Evolutionary conservation across 345 rosid species (phyloP).

Genomic region (Zanthoxylum bungeanum): DNA sequence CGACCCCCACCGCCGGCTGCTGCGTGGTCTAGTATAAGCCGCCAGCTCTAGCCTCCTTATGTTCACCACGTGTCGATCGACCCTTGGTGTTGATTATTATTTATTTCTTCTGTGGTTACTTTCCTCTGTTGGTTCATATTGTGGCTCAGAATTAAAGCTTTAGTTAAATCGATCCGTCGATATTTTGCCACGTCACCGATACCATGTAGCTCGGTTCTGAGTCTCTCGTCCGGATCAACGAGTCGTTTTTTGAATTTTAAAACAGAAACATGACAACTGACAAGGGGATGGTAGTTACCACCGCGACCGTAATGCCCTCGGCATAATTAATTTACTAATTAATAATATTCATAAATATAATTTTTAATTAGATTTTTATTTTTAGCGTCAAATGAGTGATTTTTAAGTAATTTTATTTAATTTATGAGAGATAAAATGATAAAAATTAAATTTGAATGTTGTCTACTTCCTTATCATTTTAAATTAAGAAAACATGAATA

Average conservation of each 20-base stretch:
- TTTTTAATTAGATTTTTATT: too few species aligned
- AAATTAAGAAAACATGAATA: too few species aligned
- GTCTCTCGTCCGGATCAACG: not conserved
- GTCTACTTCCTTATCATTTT: too few species aligned
- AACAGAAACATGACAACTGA: not conserved
- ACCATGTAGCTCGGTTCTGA: not conserved
- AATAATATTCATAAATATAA: too few species aligned
- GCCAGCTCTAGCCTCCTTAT: not conserved
- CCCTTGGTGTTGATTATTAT: not conserved
- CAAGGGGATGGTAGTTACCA: not conserved
- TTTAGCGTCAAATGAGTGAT: too few species aligned
- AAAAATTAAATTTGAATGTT: too few species aligned
- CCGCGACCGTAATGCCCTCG: not conserved
- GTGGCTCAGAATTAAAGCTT: slow-evolving; percentile 4
- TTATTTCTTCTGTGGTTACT: not conserved
- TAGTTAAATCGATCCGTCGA: not conserved
- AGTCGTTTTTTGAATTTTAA: slow-evolving; percentile 5
- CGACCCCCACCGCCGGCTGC: slow-evolving; percentile 9
- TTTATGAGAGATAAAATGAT: too few species aligned
- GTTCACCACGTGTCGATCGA: not conserved
- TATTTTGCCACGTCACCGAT: slow-evolving; percentile 4
- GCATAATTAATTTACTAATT: not conserved
- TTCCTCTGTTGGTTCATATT: not conserved
- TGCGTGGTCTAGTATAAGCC: slow-evolving; percentile 8
- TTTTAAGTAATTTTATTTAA: too few species aligned